phyloP scores from a whole-genome alignment of 495 filamentous ascomycete genomes.

The Trichoderma asperelloides region DNA sequence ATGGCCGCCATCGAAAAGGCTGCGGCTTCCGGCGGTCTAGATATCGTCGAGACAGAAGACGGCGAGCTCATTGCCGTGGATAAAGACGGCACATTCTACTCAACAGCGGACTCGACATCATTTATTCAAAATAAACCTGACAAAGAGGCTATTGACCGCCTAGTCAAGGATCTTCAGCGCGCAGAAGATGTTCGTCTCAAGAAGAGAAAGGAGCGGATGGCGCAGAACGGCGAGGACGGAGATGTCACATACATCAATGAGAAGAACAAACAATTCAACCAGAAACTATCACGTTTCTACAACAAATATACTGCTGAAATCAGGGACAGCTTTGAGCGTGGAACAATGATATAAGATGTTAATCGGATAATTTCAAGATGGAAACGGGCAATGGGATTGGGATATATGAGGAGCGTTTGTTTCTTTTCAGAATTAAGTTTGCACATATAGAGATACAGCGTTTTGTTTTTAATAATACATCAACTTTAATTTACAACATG shows the following conservation, averaged over 20 bases:
- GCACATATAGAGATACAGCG: slow-evolving; percentile 22
- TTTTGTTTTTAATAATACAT: not conserved
- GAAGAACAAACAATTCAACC: slow-evolving; percentile 99
- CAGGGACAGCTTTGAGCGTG: slow-evolving; percentile 93
- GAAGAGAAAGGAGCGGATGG: slow-evolving; percentile 71
- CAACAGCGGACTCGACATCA: slow-evolving; percentile 67
- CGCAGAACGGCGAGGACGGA: slow-evolving; percentile 62
- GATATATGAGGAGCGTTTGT: not conserved
- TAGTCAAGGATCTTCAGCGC: slow-evolving; percentile 79
- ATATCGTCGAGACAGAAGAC: slow-evolving; percentile 88
- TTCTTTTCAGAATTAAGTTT: slow-evolving; percentile 2
- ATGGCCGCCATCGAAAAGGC: slow-evolving; percentile 74
- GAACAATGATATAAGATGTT: slow-evolving; percentile 64
- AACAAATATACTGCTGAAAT: slow-evolving; percentile 99
- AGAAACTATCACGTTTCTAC: slow-evolving; percentile 90
- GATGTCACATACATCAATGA: slow-evolving; percentile 99
- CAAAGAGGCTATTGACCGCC: slow-evolving; percentile 78
- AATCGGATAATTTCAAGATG: not conserved
- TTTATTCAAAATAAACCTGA: slow-evolving; percentile 83
- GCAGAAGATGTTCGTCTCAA: slow-evolving; percentile 78
- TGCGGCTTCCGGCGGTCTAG: slow-evolving; percentile 66
- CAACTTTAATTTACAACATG: slow-evolving; percentile 52
- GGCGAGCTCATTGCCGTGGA: slow-evolving; percentile 93
- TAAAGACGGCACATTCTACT: slow-evolving; percentile 81
- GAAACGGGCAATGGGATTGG: slow-evolving; percentile 10